Evolutionary conservation across 2,329 filamentous ascomycete species (phyloP), one percentile per base, ranked within the genome.

Genomic region (Helotiales sp.): DNA sequence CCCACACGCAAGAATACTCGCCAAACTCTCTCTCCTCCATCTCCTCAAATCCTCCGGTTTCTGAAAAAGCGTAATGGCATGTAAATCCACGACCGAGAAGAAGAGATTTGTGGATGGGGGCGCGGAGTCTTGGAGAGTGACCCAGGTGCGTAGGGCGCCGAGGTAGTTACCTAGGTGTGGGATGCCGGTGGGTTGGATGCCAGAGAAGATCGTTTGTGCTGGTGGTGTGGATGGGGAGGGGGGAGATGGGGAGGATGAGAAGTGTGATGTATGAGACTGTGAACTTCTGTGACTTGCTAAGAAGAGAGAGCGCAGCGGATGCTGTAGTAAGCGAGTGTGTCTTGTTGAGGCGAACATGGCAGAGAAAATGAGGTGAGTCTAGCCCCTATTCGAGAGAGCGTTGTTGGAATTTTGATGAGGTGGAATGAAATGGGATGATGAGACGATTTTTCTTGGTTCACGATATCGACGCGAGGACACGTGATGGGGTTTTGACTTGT

Each of bases 121-220:
- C 0, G 88, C 83, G 43, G 85, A 82, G 68, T 93, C 82, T 72
- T 99, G 95, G 7, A 97, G 83, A 68, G 85, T 84, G 55, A 91
- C 91, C 96, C 96, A 99, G 83, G 93, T 89, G 60, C 88, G 87
- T 64, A 99, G 82, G 17, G 96, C 96, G 28, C 96, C 96, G 11
- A 97, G 86, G 79, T 97, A 99, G 81, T 99, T 99, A 64, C 96
- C 96, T 32, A 99, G 82, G 78, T 99, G 96, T 15, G 96, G 96
- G 26, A 96, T 86, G 40, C 95, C 96, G 0, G 96, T 99, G 20
- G 96, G 96, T 79, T 99, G 96, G 74, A 99, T 99, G 62, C 94
- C 96, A 3, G 96, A 98, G 83, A 99, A 97, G 75, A 98, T 87
- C 67, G 91, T 84, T 64, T 83, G 75, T 17, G 37, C 49, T 15